Evolutionary conservation across 177 flowering plant genomes (phyloP).

Genomic region (Vitis hybrid): DNA sequence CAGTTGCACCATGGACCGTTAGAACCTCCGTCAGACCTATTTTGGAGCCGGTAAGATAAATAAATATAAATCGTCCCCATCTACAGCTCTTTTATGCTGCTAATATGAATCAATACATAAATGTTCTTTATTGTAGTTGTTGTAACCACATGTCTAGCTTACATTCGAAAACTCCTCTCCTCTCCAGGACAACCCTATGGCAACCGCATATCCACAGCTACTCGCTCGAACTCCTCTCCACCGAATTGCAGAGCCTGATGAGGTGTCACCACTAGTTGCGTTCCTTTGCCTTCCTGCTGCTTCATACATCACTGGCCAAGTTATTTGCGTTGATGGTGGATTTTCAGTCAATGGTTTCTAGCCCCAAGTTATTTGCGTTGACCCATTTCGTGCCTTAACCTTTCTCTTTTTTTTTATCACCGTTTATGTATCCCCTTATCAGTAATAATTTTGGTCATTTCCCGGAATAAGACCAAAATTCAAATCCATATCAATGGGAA

Average conservation of each 20-base stretch:
- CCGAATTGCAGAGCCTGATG: constrained; percentile 43
- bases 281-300: constrained; percentile 67
- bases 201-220: background rate
- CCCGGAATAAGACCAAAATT: no score
- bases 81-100: background rate
- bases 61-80: background rate
- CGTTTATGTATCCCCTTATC: no score
- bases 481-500: no score
- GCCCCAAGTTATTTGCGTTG: no score
- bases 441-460: no score
- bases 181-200: background rate
- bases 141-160: no score
- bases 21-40: constrained; percentile 20
- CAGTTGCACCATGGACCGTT: constrained; percentile 34
- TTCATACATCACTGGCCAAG: constrained; percentile 57
- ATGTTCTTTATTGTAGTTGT: no score
- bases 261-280: constrained; percentile 54
- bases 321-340: constrained; percentile 50
- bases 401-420: no score
- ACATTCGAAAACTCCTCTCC: background rate
- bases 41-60: constrained; percentile 1
- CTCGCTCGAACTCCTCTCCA: constrained; percentile 39
- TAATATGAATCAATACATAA: no score
- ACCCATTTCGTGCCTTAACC: no score
- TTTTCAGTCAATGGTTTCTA: no score